Evolutionary conservation across 2,329 filamentous ascomycete genomes (phyloP), one percentile per base, ranked within the genome.

Genomic region (Chaetothyriales sp.): DNA sequence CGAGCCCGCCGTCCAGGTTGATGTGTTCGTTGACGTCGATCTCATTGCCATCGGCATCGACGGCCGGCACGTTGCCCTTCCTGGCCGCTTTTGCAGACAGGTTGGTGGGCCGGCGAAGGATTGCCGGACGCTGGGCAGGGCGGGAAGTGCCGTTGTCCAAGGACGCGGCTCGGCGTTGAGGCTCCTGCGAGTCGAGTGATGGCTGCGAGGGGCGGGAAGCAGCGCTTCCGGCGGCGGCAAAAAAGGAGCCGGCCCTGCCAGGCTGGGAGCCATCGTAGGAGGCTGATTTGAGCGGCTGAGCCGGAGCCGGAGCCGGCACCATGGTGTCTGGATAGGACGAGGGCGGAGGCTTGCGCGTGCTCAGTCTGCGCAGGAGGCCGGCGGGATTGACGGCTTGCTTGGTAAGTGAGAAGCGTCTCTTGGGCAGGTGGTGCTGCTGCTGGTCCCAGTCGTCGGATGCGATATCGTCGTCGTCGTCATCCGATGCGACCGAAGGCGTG

Each of bases 1-100:
- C 89, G 8, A 98, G 72, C 0, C 88, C 89, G 28, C 84, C 85
- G 64, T 92, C 80, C 0, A 95, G 74, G 63, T 95, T 81, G 54
- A 97, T 72, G 51, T 72, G 70, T 47, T 68, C 78, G 44, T 62
- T 61, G 47, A 61, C 53, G 8, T 78, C 75, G 18, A 72, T 72
- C 43, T 75, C 72, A 46, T 69, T 66, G n/a, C 64, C 68, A 72
- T 61, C 66, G 75, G 70, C 83, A 50, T 62, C 60, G 13, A 61
- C 46, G 18, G 59, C 58, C 8, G 54, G 58, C 9, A 60, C 52
- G 73, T 66, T 75, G 64, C 60, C 70, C 56, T 77, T 75, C 60
- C 74, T 76, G 58, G 76, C 70, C 58, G 83, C 75, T 63, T 82
- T 86, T 1, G 72, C 68, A 20, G 78, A 81, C 43, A 87, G 67